Evolutionary conservation across 352 stramenopile species (phyloP).

Genomic region (Lagenidium sp.): DNA sequence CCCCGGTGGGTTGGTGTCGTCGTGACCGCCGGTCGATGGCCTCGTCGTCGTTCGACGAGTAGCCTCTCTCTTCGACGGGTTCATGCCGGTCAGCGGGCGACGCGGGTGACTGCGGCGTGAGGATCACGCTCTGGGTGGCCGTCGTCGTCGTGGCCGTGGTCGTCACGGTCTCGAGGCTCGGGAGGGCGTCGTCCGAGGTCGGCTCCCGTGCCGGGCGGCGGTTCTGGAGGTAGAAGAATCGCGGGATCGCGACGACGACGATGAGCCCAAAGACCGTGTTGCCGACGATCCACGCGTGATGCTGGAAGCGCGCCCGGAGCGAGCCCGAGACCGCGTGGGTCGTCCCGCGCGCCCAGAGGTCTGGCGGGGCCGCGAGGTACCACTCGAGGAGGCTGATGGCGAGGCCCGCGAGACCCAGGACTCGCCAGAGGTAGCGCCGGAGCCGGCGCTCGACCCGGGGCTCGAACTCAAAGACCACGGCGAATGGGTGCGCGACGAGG

Average conservation of each 20-base stretch:
- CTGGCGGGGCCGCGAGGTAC: slow-evolving; percentile 47
- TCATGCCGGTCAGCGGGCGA: no score
- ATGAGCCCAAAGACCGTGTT: slow-evolving; percentile 77
- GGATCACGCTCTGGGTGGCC: no score
- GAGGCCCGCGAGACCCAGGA: slow-evolving; percentile 30
- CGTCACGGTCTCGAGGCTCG: no score
- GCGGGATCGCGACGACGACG: slow-evolving; percentile 46
- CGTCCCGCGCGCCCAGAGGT: slow-evolving; percentile 2
- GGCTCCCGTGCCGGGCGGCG: slow-evolving; percentile 25
- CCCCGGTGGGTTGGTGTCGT: no score
- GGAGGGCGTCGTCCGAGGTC: no score
- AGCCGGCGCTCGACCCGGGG: no score
- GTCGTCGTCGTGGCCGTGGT: slow-evolving; percentile 2
- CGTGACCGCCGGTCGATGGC: no score
- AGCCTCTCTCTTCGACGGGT: no score
- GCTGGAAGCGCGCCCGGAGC: slow-evolving; percentile 10
- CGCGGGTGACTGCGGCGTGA: slow-evolving; percentile 7
- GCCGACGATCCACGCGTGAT: slow-evolving; percentile 58
- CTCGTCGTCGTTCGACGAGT: no score
- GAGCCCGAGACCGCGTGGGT: slow-evolving; percentile 2
- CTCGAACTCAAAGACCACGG: slow-evolving; percentile 64
- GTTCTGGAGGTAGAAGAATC: slow-evolving; percentile 59
- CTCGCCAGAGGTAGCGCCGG: slow-evolving; percentile 30
- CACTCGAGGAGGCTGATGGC: slow-evolving; percentile 56
- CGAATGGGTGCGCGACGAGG: slow-evolving; percentile 63